phyloP scores from a whole-genome alignment of 2,329 filamentous ascomycete genomes.

The Zelopaecilomyces penicillatus region DNA sequence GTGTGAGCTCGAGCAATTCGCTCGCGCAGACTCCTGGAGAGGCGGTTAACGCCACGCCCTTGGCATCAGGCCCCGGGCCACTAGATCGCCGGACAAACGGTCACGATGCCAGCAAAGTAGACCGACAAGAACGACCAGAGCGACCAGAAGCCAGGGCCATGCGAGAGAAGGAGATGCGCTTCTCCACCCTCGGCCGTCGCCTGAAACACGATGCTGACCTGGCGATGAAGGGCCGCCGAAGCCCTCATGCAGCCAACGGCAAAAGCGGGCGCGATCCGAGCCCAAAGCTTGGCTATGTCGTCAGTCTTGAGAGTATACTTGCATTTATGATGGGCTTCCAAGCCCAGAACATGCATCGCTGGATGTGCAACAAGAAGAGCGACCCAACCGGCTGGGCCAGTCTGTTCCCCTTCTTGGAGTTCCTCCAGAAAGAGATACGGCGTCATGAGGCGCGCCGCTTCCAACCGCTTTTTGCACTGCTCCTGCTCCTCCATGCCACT shows the following conservation, averaged over 20 bases:
- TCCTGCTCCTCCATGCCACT: slow-evolving; percentile 35
- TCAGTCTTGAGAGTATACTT: slow-evolving; percentile 42
- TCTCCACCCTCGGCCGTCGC: slow-evolving; percentile 35
- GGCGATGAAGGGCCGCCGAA: slow-evolving; percentile 23
- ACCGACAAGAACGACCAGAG: slow-evolving; percentile 4
- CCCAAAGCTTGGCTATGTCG: slow-evolving; percentile 32
- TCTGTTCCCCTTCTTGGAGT: slow-evolving; percentile 36
- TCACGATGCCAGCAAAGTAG: slow-evolving; percentile 20
- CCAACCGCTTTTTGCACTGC: slow-evolving; percentile 32
- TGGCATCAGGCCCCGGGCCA: slow-evolving; percentile 13
- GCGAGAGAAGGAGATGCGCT: slow-evolving; percentile 28
- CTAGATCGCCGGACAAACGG: slow-evolving; percentile 24
- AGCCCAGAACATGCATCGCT: slow-evolving; percentile 35
- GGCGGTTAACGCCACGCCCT: slow-evolving; percentile 24
- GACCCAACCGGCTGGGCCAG: slow-evolving; percentile 35
- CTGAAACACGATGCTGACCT: slow-evolving; percentile 48
- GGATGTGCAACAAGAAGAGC: slow-evolving; percentile 33
- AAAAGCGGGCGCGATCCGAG: slow-evolving; percentile 21
- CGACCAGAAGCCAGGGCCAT: slow-evolving; percentile 17
- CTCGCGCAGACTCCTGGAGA: slow-evolving; percentile 44
- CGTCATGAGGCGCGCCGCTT: slow-evolving; percentile 22
- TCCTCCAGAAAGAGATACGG: slow-evolving; percentile 31
- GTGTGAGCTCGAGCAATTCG: slow-evolving; percentile 45
- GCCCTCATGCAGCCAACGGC: slow-evolving; percentile 15
- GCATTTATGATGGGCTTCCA: slow-evolving; percentile 48